A percentile compares a stretch with the other conserved stretches of the same genome.
Evolutionary conservation across 139 green algal species (phyloP).

Genomic region (Coccomyxa sp.): DNA sequence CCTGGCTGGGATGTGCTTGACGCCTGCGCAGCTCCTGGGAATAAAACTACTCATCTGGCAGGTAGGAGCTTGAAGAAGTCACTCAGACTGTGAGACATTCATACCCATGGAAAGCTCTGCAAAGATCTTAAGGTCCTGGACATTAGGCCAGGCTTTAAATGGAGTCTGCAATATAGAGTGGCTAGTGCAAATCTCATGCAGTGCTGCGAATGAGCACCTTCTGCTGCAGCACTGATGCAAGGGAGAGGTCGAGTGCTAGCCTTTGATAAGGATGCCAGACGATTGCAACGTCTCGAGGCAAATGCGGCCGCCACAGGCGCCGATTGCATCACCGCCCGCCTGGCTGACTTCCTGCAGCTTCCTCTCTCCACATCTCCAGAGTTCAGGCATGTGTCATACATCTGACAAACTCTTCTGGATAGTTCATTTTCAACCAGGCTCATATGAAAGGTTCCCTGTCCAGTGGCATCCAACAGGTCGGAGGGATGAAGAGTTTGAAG

Average conservation of each 20-base stretch:
- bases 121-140: no score
- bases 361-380: constrained; percentile 32
- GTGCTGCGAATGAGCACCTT: background rate
- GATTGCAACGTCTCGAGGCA: constrained; percentile 60
- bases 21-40: constrained; percentile 91
- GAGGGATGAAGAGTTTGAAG: no score
- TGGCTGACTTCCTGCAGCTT: constrained; percentile 77
- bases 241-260: constrained; percentile 63
- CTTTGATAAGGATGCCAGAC: constrained; percentile 75
- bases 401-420: no score
- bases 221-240: constrained; percentile 36
- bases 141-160: background rate
- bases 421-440: no score
- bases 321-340: constrained; percentile 27
- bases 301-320: constrained; percentile 59
- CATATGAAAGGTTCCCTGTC: no score
- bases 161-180: background rate
- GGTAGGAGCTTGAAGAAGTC: background rate
- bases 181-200: background rate
- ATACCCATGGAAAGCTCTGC: no score
- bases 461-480: no score
- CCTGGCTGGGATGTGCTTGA: constrained; percentile 82
- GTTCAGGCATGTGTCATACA: constrained; percentile 25
- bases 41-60: constrained; percentile 96
- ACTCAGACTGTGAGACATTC: no score